Conservation (phyloP, 306 rosid species). For the Vigna unguiculata region DNA sequence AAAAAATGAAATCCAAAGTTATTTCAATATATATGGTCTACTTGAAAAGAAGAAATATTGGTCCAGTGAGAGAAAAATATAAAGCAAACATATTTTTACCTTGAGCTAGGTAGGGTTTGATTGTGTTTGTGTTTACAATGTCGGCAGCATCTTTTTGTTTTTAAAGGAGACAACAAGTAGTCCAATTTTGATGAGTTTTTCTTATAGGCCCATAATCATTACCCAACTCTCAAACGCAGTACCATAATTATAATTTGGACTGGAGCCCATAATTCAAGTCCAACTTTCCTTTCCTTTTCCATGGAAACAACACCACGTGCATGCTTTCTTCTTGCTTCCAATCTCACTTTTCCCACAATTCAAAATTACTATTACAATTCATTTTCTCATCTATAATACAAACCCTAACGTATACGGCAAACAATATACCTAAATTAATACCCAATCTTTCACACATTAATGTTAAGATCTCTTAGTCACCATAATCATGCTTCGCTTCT, state of each 20-base stretch:
- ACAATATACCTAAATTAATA: background rate
- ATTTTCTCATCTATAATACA: constrained; percentile 6
- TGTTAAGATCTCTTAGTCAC: constrained; percentile 1
- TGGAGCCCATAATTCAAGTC: constrained; percentile 21
- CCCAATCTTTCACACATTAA: background rate
- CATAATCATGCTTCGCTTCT: constrained; percentile 17
- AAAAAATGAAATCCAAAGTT: too few species aligned
- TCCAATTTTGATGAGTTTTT: background rate
- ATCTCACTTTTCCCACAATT: background rate
- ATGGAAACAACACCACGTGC: constrained; percentile 9
- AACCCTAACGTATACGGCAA: constrained; percentile 52
- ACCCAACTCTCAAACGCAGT: background rate
- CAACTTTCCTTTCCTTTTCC: constrained; percentile 16
- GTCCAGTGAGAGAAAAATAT: too few species aligned
- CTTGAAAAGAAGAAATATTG: too few species aligned
- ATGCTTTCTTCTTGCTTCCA: constrained; percentile 21
- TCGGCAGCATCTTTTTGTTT: too few species aligned
- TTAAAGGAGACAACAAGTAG: too few species aligned
- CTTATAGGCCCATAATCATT: constrained; percentile 6
- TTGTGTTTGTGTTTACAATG: background rate
- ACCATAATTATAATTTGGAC: constrained; percentile 12
- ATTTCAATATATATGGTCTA: too few species aligned
- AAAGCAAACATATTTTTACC: too few species aligned
- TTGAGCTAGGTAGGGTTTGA: background rate
- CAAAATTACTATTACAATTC: background rate